These are phyloP conservation scores for Hymenoscyphus albidus DNA, from an alignment of 2,329 filamentous ascomycete species.

Conservation along the genomic window DNA sequence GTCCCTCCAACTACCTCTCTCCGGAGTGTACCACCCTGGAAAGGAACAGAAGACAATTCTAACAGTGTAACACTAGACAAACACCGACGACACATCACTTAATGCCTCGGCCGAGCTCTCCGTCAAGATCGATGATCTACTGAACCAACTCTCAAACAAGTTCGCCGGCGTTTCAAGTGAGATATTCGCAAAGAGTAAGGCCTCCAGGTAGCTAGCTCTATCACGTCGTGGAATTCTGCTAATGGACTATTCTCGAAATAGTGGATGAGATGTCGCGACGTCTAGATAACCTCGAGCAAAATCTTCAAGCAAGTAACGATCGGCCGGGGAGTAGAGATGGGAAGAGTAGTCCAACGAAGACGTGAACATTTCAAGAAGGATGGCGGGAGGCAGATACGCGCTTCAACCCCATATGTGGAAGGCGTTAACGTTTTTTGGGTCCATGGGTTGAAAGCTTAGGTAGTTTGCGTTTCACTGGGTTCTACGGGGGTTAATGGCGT, in stretches of 20 bases:
- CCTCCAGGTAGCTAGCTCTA: background rate
- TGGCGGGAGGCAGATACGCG: background rate
- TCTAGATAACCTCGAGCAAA: slow-evolving; percentile 67
- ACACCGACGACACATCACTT: slow-evolving; percentile 25
- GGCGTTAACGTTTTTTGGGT: background rate
- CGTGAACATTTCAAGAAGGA: background rate
- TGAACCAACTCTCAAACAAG: slow-evolving; percentile 80
- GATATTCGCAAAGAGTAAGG: slow-evolving; percentile 80
- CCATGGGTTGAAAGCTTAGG: background rate
- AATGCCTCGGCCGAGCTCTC: slow-evolving; percentile 31
- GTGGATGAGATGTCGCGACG: slow-evolving; percentile 93
- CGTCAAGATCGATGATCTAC: slow-evolving; percentile 74
- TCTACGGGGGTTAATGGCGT: background rate
- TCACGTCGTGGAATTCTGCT: background rate
- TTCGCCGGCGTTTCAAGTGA: slow-evolving; percentile 82
- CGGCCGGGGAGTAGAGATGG: slow-evolving; percentile 20
- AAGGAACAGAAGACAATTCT: background rate
- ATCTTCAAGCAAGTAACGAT: slow-evolving; percentile 27
- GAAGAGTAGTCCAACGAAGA: slow-evolving; percentile 18
- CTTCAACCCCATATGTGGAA: background rate
- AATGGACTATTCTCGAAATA: slow-evolving; percentile 36
- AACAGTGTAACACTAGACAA: slow-evolving; percentile 15
- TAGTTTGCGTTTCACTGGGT: background rate
- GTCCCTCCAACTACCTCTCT: background rate
- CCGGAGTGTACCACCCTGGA: background rate